These are phyloP conservation scores for Boletales sp. DNA, from an alignment of 768 basidiomycete species.

Conservation along the genomic window DNA sequence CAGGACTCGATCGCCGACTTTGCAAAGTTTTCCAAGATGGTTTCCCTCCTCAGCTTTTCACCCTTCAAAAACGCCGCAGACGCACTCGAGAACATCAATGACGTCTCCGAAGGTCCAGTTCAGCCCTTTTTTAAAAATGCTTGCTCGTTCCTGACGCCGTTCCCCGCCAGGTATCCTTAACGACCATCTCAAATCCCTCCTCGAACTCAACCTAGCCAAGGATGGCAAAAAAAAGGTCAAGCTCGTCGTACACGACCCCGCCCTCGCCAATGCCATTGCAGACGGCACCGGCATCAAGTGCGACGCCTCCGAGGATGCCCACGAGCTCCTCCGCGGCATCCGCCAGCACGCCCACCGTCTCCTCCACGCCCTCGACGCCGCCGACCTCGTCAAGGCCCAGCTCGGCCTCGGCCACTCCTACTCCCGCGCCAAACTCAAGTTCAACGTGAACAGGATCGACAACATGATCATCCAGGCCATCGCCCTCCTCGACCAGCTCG, in stretches of 20 bases:
- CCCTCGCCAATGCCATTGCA: constrained; percentile 76
- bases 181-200: constrained; percentile 75
- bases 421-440: constrained; percentile 96
- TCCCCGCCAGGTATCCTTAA: constrained; percentile 91
- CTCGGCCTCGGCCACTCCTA: constrained; percentile 97
- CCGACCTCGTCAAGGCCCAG: constrained; percentile 89
- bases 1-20: constrained; percentile 88
- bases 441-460: constrained; percentile 93
- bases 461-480: constrained; percentile 99
- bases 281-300: constrained; percentile 68
- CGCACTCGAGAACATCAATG: constrained; percentile 93
- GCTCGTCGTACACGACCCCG: constrained; percentile 75
- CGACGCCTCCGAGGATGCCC: constrained; percentile 75
- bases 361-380: constrained; percentile 81
- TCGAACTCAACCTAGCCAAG: constrained; percentile 86
- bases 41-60: constrained; percentile 82
- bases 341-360: constrained; percentile 89
- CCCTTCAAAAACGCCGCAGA: constrained; percentile 94
- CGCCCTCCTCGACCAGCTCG: constrained; percentile 95
- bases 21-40: constrained; percentile 89
- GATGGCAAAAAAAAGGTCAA: constrained; percentile 59
- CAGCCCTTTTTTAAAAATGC: too few species aligned
- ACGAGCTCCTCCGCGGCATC: constrained; percentile 88
- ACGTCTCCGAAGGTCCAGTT: constrained; percentile 97
- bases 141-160: too few species aligned